These are phyloP conservation scores for Zygotorulaspora mrakii DNA, from an alignment of 1,139 yeast genomes.

Conservation along the genomic window DNA sequence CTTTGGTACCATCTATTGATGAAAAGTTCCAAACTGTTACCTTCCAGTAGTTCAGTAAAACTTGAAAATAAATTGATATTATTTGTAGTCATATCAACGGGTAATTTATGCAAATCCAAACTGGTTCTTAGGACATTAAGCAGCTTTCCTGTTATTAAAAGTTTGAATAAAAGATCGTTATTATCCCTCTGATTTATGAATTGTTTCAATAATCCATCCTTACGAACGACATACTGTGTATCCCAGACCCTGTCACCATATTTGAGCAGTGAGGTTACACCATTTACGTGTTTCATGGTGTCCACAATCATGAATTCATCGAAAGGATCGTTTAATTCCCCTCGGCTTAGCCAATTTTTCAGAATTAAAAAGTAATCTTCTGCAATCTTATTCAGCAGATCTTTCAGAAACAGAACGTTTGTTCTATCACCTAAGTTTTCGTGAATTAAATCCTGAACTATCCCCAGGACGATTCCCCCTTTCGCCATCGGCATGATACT, in stretches of 20 bases:
- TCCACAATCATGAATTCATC: constrained; percentile 74
- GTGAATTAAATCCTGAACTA: constrained; percentile 57
- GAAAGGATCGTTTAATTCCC: constrained; percentile 72
- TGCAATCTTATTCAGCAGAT: constrained; percentile 58
- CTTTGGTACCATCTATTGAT: constrained; percentile 61
- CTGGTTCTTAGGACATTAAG: constrained; percentile 51
- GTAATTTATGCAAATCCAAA: constrained; percentile 12
- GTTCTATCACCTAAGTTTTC: constrained; percentile 63
- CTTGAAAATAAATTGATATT: constrained; percentile 6
- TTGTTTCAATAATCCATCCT: constrained; percentile 72
- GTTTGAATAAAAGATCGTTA: constrained; percentile 41
- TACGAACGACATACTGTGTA: constrained; percentile 68
- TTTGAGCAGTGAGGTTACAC: constrained; percentile 39
- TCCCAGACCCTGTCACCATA: constrained; percentile 83
- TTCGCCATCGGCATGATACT: constrained; percentile 55
- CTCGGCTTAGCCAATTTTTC: constrained; percentile 72
- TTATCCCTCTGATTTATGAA: constrained; percentile 42
- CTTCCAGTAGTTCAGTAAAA: constrained; percentile 45
- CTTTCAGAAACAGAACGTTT: constrained; percentile 50
- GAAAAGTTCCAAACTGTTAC: constrained; percentile 54
- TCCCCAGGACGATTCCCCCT: constrained; percentile 62
- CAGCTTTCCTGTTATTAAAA: constrained; percentile 80
- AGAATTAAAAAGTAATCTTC: constrained; percentile 64
- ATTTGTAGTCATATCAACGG: constrained; percentile 3
- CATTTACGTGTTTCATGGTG: constrained; percentile 32